Percentiles rank a stretch among this genome's conserved stretches.
These are phyloP conservation scores for Lasiosphaeria miniovina DNA, from an alignment of 495 filamentous ascomycete species.

Conservation along the genomic window DNA sequence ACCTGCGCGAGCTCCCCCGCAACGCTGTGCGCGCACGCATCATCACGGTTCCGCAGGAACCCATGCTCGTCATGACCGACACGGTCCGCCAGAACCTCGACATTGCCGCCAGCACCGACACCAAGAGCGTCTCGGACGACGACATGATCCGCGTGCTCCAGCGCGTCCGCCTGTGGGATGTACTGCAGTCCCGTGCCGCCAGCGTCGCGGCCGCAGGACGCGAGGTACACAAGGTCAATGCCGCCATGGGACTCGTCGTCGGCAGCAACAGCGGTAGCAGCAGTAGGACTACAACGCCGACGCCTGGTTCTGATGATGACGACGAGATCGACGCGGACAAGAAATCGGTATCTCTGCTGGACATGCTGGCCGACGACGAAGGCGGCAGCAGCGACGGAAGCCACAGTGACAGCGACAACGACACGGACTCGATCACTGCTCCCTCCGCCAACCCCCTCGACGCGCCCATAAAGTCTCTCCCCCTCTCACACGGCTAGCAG, in stretches of 20 bases:
- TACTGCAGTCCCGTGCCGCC: slow-evolving; percentile 10
- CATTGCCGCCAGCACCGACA: slow-evolving; percentile 1
- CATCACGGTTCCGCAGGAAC: slow-evolving; percentile 48
- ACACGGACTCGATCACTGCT: background rate
- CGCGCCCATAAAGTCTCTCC: slow-evolving; percentile 4
- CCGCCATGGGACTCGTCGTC: slow-evolving; percentile 8
- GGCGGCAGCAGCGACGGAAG: too few species aligned
- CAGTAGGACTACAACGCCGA: background rate
- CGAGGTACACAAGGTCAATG: slow-evolving; percentile 11
- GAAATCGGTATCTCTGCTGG: too few species aligned
- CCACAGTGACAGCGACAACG: background rate
- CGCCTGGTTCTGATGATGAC: too few species aligned
- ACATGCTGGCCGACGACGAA: too few species aligned
- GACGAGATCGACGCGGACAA: too few species aligned
- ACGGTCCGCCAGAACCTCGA: slow-evolving; percentile 15
- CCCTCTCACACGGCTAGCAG: slow-evolving; percentile 52
- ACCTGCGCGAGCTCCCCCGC: slow-evolving; percentile 9
- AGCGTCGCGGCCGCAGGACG: slow-evolving; percentile 7
- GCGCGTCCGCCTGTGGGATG: slow-evolving; percentile 12
- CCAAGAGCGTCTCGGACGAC: slow-evolving; percentile 10
- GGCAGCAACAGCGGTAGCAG: slow-evolving; percentile 2
- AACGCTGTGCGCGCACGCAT: slow-evolving; percentile 12
- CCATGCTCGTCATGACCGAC: slow-evolving; percentile 44
- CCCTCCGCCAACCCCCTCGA: background rate
- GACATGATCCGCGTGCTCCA: slow-evolving; percentile 17